phyloP scores from a whole-genome alignment of 2,329 filamentous ascomycete genomes.

The Pseudogymnoascus sp. region DNA sequence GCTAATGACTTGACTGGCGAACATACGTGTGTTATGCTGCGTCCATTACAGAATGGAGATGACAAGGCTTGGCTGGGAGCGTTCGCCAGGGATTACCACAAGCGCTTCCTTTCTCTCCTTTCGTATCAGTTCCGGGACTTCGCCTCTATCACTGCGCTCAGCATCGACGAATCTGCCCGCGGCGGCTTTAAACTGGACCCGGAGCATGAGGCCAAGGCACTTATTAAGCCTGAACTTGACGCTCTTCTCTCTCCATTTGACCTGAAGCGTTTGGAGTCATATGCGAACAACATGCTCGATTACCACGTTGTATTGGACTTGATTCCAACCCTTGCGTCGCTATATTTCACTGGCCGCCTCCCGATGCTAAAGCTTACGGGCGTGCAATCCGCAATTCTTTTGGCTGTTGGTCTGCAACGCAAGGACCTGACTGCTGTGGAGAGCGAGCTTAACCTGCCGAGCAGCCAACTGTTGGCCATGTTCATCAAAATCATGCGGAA shows the following conservation, averaged over 20 bases:
- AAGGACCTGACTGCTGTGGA: constrained; percentile 79
- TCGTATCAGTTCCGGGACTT: constrained; percentile 91
- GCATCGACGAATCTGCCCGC: constrained; percentile 79
- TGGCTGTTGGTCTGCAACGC: constrained; percentile 85
- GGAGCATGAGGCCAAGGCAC: constrained; percentile 42
- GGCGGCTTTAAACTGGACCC: constrained; percentile 62
- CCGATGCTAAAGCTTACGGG: constrained; percentile 62
- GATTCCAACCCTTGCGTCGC: constrained; percentile 69
- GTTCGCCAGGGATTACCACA: constrained; percentile 88
- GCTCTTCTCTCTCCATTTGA: constrained; percentile 79
- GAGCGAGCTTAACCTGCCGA: constrained; percentile 66
- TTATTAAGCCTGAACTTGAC: constrained; percentile 73
- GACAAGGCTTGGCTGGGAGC: constrained; percentile 78
- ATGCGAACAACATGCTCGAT: constrained; percentile 94
- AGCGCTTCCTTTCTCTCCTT: constrained; percentile 80
- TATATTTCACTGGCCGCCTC: constrained; percentile 80
- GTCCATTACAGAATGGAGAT: constrained; percentile 60
- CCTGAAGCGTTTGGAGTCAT: constrained; percentile 87
- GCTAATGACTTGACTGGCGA: constrained; percentile 94
- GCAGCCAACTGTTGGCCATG: constrained; percentile 83
- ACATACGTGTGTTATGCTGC: constrained; percentile 96
- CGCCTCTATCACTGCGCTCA: constrained; percentile 68
- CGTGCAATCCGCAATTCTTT: constrained; percentile 78
- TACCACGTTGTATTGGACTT: constrained; percentile 96
- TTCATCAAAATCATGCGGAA: constrained; percentile 96